Evolutionary conservation across 202 grass and related monocot genomes (phyloP).

Genomic region (Panicum virgatum): DNA sequence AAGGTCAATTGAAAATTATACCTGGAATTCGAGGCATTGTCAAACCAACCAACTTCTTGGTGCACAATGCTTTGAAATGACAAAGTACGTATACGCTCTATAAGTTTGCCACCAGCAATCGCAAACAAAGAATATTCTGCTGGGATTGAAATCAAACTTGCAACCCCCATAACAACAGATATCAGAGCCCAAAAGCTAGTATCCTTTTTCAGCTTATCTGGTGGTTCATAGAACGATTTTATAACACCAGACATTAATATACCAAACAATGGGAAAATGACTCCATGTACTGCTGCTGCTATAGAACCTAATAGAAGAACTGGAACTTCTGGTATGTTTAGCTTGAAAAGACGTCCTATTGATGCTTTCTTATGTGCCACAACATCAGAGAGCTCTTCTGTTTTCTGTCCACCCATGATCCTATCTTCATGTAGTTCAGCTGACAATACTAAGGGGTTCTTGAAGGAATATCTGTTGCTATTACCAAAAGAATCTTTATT

Average conservation of each 20-base stretch:
- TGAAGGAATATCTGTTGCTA: constrained; percentile 64
- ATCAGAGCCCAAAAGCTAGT: constrained; percentile 74
- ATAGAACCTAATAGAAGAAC: constrained; percentile 62
- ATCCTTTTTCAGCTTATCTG: constrained; percentile 61
- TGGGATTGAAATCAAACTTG: constrained; percentile 37
- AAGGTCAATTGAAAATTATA: constrained; percentile 17
- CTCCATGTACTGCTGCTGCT: constrained; percentile 67
- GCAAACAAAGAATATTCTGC: constrained; percentile 72
- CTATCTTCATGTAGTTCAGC: constrained; percentile 39
- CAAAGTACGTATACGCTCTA: constrained; percentile 61
- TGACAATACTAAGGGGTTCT: constrained; percentile 35
- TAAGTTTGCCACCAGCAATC: constrained; percentile 76
- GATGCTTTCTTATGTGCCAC: constrained; percentile 45
- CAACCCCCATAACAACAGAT: constrained; percentile 51
- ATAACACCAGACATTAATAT: constrained; percentile 63
- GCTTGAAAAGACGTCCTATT: constrained; percentile 52
- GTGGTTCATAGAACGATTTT: constrained; percentile 72
- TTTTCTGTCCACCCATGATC: constrained; percentile 30
- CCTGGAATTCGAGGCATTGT: constrained; percentile 77
- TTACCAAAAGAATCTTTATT: constrained; percentile 66
- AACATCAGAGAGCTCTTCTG: constrained; percentile 27
- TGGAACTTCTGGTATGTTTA: constrained; percentile 74
- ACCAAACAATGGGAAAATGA: constrained; percentile 69
- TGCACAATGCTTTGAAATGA: constrained; percentile 70
- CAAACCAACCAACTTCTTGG: constrained; percentile 88